Conservation (phyloP, 2,329 filamentous ascomycete species). For the Acrocalymma vagum region DNA sequence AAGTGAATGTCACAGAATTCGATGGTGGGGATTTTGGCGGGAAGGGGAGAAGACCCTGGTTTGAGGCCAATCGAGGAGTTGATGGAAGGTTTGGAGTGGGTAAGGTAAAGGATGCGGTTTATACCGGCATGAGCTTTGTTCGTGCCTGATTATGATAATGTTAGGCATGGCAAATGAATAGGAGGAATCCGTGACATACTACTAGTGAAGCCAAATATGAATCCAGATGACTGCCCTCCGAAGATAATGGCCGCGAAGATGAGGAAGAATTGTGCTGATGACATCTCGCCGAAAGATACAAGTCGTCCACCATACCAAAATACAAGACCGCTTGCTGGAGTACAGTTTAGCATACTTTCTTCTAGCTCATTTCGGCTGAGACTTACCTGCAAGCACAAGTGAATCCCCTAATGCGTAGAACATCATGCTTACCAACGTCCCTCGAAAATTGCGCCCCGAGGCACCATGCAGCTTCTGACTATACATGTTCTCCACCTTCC, state of each 20-base stretch:
- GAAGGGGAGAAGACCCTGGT: not conserved
- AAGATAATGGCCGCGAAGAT: constrained; percentile 87
- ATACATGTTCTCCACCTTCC: constrained; percentile 65
- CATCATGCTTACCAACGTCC: constrained; percentile 74
- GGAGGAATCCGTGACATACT: constrained; percentile 20
- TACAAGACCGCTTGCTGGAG: constrained; percentile 11
- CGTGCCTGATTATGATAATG: constrained; percentile 78
- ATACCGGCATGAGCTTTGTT: constrained; percentile 77
- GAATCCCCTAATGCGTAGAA: constrained; percentile 86
- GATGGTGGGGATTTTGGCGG: constrained; percentile 46
- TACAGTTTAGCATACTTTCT: too few relatives aligned
- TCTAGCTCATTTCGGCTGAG: too few relatives aligned
- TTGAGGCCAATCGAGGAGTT: constrained; percentile 14
- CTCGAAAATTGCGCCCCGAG: constrained; percentile 64
- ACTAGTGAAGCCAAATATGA: constrained; percentile 48
- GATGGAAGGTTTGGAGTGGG: constrained; percentile 11
- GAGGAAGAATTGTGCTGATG: constrained; percentile 86
- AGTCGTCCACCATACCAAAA: constrained; percentile 33
- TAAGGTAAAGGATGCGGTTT: constrained; percentile 33
- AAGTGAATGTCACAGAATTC: constrained; percentile 96
- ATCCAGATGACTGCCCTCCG: constrained; percentile 86
- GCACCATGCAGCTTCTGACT: constrained; percentile 9
- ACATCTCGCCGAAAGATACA: constrained; percentile 56
- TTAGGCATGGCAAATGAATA: not conserved
- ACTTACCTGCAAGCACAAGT: constrained; percentile 56